A percentile compares a stretch with the other conserved stretches of the same genome.
Conservation (phyloP, 495 filamentous ascomycete species). For the Podospora didyma region DNA sequence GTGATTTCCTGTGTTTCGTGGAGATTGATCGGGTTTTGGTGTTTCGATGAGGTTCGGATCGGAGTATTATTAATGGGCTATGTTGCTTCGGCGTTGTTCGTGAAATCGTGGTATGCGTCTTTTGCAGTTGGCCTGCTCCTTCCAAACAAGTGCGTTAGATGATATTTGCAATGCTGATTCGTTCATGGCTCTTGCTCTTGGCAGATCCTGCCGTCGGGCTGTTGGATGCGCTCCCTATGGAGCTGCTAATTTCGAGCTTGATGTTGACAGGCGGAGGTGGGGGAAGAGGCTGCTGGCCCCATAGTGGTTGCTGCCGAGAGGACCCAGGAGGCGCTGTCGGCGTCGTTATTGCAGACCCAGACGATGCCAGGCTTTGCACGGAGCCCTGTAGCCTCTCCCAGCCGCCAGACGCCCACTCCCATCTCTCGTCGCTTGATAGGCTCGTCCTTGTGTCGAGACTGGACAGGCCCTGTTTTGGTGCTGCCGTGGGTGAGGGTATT, state of each 20-base stretch:
- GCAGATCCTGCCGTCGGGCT: constrained; percentile 27
- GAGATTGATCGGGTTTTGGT: no score
- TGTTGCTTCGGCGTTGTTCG: no score
- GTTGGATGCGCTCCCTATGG: constrained; percentile 9
- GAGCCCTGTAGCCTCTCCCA: constrained; percentile 26
- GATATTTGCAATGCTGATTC: constrained; percentile 80
- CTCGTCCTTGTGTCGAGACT: constrained; percentile 23
- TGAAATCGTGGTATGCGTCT: not conserved
- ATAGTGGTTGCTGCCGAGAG: constrained; percentile 1
- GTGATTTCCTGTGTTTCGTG: no score
- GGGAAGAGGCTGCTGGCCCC: constrained; percentile 13
- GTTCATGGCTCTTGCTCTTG: constrained; percentile 43
- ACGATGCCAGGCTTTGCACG: constrained; percentile 19
- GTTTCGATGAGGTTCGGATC: no score
- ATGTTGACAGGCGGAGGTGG: constrained; percentile 21
- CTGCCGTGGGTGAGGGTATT: not conserved
- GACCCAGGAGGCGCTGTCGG: not conserved
- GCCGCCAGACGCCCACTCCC: constrained; percentile 18
- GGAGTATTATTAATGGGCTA: no score
- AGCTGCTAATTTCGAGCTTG: constrained; percentile 28
- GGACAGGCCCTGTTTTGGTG: constrained; percentile 9
- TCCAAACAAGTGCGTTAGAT: constrained; percentile 41
- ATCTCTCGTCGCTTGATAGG: constrained; percentile 21
- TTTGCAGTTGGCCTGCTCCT: not conserved
- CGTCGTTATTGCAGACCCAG: constrained; percentile 7